Percentiles rank a stretch among this genome's conserved stretches.
phyloP scores from a whole-genome alignment of 768 basidiomycete genomes.

The Suillus lakei region DNA sequence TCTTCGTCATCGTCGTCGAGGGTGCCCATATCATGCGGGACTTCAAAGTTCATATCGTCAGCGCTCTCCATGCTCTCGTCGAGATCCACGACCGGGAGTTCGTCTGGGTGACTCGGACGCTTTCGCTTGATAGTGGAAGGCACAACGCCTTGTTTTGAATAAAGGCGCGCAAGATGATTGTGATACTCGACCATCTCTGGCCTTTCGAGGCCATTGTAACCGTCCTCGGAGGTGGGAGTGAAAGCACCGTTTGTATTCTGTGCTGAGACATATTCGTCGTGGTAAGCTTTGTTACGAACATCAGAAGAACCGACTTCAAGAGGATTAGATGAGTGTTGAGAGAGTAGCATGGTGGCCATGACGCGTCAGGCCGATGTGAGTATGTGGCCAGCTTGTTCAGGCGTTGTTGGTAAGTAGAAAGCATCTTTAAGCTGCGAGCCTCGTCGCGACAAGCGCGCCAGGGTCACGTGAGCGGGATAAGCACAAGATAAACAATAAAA shows the following conservation, averaged over 20 bases:
- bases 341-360: constrained; percentile 52
- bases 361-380: neutral
- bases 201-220: constrained; percentile 40
- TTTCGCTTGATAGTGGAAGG: constrained; percentile 25
- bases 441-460: constrained; percentile 9
- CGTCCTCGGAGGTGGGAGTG: constrained; percentile 56
- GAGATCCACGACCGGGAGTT: constrained; percentile 43
- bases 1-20: constrained; percentile 40
- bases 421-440: neutral
- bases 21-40: constrained; percentile 37
- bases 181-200: constrained; percentile 54
- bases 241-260: constrained; percentile 36
- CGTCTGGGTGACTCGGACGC: constrained; percentile 22
- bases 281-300: constrained; percentile 51
- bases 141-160: constrained; percentile 30
- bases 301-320: constrained; percentile 72
- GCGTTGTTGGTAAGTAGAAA: neutral
- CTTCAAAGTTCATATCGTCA: constrained; percentile 39
- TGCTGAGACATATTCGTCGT: constrained; percentile 41
- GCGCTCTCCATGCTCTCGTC: constrained; percentile 55
- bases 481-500: constrained; percentile 1
- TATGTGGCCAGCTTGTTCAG: neutral
- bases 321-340: constrained; percentile 77
- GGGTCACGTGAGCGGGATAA: constrained; percentile 6
- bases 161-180: constrained; percentile 51